These are phyloP conservation scores for Aspergillus sergii DNA, from an alignment of 2,329 filamentous ascomycete species.

Conservation along the genomic window DNA sequence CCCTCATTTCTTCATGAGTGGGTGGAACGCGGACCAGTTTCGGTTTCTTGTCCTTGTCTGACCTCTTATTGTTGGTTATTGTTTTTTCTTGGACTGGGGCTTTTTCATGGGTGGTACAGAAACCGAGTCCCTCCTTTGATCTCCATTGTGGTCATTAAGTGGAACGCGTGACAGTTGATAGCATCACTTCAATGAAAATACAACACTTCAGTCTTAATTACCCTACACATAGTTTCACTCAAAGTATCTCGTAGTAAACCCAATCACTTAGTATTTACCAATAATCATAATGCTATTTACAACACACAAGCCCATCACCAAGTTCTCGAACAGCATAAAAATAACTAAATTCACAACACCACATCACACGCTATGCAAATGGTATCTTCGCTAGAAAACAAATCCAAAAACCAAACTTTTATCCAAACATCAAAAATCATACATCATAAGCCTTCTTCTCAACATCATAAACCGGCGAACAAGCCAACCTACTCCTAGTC, in stretches of 20 bases:
- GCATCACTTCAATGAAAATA: background rate
- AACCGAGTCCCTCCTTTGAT: background rate
- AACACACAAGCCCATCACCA: background rate
- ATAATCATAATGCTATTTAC: background rate
- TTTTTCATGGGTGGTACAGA: background rate
- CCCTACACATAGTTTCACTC: background rate
- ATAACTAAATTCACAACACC: background rate
- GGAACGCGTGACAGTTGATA: background rate
- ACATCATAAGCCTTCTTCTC: constrained; percentile 14
- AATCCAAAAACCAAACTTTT: background rate
- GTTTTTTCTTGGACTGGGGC: background rate
- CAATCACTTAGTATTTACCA: background rate
- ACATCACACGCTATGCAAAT: constrained; percentile 6
- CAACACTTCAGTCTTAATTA: background rate
- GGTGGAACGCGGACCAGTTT: background rate
- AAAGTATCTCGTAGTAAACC: background rate
- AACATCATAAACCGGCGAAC: constrained; percentile 12
- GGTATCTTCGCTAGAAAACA: constrained; percentile 10
- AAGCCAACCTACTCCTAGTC: constrained; percentile 30
- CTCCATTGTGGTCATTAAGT: background rate
- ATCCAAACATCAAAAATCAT: background rate
- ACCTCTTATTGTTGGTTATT: background rate
- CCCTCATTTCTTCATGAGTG: too few species aligned
- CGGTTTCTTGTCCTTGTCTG: background rate
- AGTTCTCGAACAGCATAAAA: background rate